Evolutionary conservation across 2,329 filamentous ascomycete species (phyloP), one percentile per base, ranked within the genome.

Genomic region (Fusarium kyushuense): DNA sequence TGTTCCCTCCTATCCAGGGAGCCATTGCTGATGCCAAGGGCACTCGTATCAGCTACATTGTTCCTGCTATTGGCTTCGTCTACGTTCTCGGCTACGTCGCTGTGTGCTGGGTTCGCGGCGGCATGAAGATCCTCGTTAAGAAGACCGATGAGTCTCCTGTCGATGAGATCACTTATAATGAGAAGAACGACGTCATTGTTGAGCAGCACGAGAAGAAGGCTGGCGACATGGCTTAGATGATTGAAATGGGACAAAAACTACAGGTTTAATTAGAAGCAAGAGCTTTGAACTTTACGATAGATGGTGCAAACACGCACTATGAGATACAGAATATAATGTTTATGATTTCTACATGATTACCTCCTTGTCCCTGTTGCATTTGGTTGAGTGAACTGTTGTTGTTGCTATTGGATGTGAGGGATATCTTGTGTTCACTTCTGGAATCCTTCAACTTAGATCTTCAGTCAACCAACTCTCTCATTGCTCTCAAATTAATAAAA

Each of bases 151-250:
- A 67, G 4, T 12, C 47, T 13, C 8, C 23, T 1, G 32, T 47
- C 6, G 33, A 51, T 5, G 67, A 67, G 21, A 55, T 57, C 6
- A 25, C 49, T 2, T 47, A 59, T 0, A 54, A 58, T 16, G 60
- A 65, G 49, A 72, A 65, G 54, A 57, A 54, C 2, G 67, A 57
- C 17, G 51, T 58, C 6, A 35, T 62, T 23, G 1, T 65, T 35
- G 71, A 72, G 65, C 13, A 73, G 62, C 56, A 46, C 13, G 71
- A 73, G 62, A 72, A 69, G 71, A 70, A 69, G 54, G 48, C 43
- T 4, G 3, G 56, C 12, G 57, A 70, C 0, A 56, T 63, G 59
- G 70, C 68, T 43, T 62, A 62, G n/a, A 45, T 36, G 30, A 36
- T 21, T 2, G 23, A n/a, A 14, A 41, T 16, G 23, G 9, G 40